Percentiles rank a stretch among this genome's conserved stretches.
Conservation (phyloP, 768 basidiomycete genomes). For the Lyophyllum shimeji region DNA sequence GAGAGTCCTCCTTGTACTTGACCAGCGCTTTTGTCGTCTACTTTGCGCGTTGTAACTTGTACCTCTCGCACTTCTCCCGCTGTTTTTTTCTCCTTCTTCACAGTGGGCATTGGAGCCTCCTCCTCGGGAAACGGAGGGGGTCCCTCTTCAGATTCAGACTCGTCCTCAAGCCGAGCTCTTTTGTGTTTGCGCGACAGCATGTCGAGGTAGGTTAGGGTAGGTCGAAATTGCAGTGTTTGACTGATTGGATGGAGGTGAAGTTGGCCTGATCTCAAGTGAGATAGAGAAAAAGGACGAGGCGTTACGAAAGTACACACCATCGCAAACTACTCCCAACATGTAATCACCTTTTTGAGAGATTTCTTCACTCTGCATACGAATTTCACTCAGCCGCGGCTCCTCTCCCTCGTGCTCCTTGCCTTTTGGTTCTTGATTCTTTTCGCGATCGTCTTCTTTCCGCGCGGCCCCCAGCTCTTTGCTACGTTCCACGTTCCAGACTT, state of each 20-base stretch:
- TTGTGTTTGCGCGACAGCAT: conserved; percentile 62
- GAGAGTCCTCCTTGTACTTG: conserved; percentile 67
- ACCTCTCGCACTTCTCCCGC: conserved; percentile 69
- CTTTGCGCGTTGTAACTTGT: conserved; percentile 71
- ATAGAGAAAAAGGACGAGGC: conserved; percentile 2
- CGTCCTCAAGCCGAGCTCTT: conserved; percentile 48
- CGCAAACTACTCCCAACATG: conserved; percentile 75
- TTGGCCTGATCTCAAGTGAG: conserved; percentile 42
- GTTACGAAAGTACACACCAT: conserved; percentile 47
- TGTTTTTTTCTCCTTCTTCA: conserved; percentile 63
- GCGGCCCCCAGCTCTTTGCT: conserved; percentile 66
- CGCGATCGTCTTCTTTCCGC: conserved; percentile 70
- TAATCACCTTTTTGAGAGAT: conserved; percentile 63
- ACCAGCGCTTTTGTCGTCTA: conserved; percentile 57
- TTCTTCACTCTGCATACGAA: conserved; percentile 72
- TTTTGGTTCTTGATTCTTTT: conserved; percentile 66
- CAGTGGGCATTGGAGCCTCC: conserved; percentile 39
- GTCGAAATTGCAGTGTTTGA: conserved; percentile 80
- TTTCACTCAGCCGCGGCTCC: conserved; percentile 65
- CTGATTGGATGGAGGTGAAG: conserved; percentile 78
- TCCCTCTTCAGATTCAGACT: conserved; percentile 76
- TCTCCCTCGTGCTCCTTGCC: conserved; percentile 45
- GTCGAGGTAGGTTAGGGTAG: conserved; percentile 81
- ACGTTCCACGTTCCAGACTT: conserved; percentile 79
- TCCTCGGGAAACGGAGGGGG: conserved; percentile 83